Percentiles rank a stretch among this genome's conserved stretches.
Evolutionary conservation across 2,329 filamentous ascomycete species (phyloP).

Genomic region (Dissoconium aciculare): DNA sequence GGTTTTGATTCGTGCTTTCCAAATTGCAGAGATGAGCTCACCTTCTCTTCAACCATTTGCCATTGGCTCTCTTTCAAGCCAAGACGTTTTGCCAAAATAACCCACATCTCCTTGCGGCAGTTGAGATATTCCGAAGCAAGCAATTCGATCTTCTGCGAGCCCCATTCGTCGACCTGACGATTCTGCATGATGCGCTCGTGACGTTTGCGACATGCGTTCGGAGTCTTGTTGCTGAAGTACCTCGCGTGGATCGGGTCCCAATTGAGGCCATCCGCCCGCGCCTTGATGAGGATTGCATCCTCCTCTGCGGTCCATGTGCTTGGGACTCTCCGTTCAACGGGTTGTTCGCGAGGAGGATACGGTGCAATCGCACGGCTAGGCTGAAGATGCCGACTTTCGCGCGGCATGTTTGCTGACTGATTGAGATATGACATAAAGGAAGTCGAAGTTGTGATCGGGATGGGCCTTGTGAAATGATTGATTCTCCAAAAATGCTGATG

Average conservation of each 20-base stretch:
- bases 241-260: slow-evolving; percentile 67
- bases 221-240: slow-evolving; percentile 60
- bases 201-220: slow-evolving; percentile 78
- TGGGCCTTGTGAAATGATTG: slow-evolving; percentile 3
- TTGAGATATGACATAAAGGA: slow-evolving; percentile 18
- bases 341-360: slow-evolving; percentile 21
- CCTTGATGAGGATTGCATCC: slow-evolving; percentile 56
- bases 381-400: slow-evolving; percentile 24
- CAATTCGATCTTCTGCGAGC: slow-evolving; percentile 56
- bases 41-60: slow-evolving; percentile 67
- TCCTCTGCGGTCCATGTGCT: slow-evolving; percentile 54
- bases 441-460: slow-evolving; percentile 6
- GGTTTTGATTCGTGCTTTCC: slow-evolving; percentile 14
- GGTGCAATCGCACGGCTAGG: slow-evolving; percentile 16
- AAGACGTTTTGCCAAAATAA: slow-evolving; percentile 48
- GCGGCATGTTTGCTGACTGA: slow-evolving; percentile 30
- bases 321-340: slow-evolving; percentile 25
- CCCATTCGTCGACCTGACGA: slow-evolving; percentile 60
- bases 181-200: slow-evolving; percentile 74
- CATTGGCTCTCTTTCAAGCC: slow-evolving; percentile 37
- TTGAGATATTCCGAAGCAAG: slow-evolving; percentile 67
- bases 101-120: slow-evolving; percentile 71
- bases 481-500: too few relatives aligned
- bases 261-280: slow-evolving; percentile 61
- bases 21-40: slow-evolving; percentile 34